Percentiles rank a stretch among this genome's conserved stretches.
These are phyloP conservation scores for Beauveria pseudobassiana DNA, from an alignment of 2,329 filamentous ascomycete genomes.

Conservation along the genomic window DNA sequence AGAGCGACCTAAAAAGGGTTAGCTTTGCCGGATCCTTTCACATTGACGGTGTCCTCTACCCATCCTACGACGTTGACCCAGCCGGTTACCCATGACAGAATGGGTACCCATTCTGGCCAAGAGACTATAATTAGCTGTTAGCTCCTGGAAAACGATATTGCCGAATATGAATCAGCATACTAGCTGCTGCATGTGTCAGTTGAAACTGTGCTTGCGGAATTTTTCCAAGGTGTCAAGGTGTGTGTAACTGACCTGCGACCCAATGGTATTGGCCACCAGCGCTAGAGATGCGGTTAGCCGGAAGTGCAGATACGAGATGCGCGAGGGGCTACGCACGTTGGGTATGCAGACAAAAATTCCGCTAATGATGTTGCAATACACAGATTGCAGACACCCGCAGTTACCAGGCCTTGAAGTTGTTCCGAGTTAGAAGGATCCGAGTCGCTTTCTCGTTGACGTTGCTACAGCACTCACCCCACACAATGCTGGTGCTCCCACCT, in stretches of 20 bases:
- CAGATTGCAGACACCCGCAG: constrained; percentile 27
- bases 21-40: neutral
- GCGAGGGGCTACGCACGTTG: constrained; percentile 23
- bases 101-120: constrained; percentile 19
- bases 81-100: constrained; percentile 25
- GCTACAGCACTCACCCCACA: constrained; percentile 51
- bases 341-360: constrained; percentile 60
- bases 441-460: neutral
- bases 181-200: constrained; percentile 8
- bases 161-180: neutral
- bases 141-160: neutral
- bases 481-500: constrained; percentile 59
- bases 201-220: constrained; percentile 34
- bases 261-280: constrained; percentile 62
- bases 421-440: neutral
- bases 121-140: constrained; percentile 13
- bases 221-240: constrained; percentile 39
- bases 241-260: constrained; percentile 47
- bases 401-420: constrained; percentile 19
- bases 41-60: constrained; percentile 21
- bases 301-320: neutral
- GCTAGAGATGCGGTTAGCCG: constrained; percentile 1
- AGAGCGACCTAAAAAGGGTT: constrained; percentile 39
- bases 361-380: constrained; percentile 56
- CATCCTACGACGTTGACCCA: constrained; percentile 66